Conservation (phyloP, 2,329 filamentous ascomycete genomes). For the Penicillium frequentans region DNA sequence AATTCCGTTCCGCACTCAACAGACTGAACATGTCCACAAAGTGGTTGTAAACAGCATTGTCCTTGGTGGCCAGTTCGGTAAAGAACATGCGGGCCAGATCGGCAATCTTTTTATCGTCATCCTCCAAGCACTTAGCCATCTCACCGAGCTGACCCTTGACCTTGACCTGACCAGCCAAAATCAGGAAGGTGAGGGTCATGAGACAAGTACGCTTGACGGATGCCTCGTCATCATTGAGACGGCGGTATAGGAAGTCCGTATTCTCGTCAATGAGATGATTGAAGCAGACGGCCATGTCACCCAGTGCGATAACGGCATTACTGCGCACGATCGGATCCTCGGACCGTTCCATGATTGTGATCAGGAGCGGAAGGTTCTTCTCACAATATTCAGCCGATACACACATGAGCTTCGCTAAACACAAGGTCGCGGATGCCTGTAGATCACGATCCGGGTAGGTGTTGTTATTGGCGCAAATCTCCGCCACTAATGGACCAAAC, state of each 20-base stretch:
- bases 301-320: constrained; percentile 94
- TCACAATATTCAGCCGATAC: constrained; percentile 97
- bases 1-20: constrained; percentile 73
- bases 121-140: constrained; percentile 98
- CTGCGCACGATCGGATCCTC: constrained; percentile 89
- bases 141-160: constrained; percentile 98
- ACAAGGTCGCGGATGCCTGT: constrained; percentile 89
- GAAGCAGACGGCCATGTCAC: constrained; percentile 99
- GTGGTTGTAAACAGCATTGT: constrained; percentile 98
- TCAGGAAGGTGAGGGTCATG: constrained; percentile 97
- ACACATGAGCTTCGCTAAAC: constrained; percentile 97
- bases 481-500: constrained; percentile 87
- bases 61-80: constrained; percentile 93
- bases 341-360: constrained; percentile 96
- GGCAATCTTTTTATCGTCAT: constrained; percentile 89
- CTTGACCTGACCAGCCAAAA: constrained; percentile 96
- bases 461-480: constrained; percentile 94
- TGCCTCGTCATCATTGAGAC: constrained; percentile 82
- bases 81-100: constrained; percentile 98
- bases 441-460: constrained; percentile 85
- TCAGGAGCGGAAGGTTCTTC: constrained; percentile 83
- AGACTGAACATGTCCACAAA: constrained; percentile 99
- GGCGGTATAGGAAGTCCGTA: constrained; percentile 93
- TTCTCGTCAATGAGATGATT: constrained; percentile 99
- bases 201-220: constrained; percentile 96